Evolutionary conservation across 163 green algal genomes (phyloP).

Genomic region (Volvox carteri): DNA sequence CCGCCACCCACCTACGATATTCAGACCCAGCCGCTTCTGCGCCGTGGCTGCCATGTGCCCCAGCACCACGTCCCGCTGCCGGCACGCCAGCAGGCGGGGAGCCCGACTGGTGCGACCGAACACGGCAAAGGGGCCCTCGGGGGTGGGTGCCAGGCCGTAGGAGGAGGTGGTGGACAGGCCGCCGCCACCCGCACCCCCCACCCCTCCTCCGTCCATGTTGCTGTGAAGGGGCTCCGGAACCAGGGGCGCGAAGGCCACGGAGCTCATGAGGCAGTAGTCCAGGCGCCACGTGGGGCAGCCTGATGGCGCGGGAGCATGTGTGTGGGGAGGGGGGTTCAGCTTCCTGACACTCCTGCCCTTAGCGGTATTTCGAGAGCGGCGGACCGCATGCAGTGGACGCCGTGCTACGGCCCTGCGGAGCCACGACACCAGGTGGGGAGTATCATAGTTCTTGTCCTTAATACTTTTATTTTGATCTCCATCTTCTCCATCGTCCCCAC

Average conservation of each 20-base stretch:
- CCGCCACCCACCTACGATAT: constrained; percentile 70
- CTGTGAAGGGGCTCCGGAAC: constrained; percentile 43
- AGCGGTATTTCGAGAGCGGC: too few relatives aligned
- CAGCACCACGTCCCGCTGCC: constrained; percentile 70
- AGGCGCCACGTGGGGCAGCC: constrained; percentile 41
- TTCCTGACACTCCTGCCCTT: too few relatives aligned
- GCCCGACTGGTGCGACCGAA: constrained; percentile 58
- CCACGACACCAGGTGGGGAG: too few relatives aligned
- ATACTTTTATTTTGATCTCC: background rate
- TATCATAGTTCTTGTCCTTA: too few relatives aligned
- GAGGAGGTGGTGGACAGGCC: constrained; percentile 8
- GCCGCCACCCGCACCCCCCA: constrained; percentile 22
- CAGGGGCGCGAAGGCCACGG: constrained; percentile 35
- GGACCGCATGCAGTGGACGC: too few relatives aligned
- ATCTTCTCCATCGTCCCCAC: background rate
- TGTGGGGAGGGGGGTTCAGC: too few relatives aligned
- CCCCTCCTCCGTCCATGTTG: constrained; percentile 63
- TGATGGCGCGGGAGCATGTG: too few relatives aligned
- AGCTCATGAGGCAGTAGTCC: constrained; percentile 44
- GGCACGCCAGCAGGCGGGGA: constrained; percentile 74
- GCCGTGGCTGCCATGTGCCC: constrained; percentile 66
- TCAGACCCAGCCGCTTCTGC: constrained; percentile 72
- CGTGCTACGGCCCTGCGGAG: background rate
- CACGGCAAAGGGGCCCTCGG: constrained; percentile 53
- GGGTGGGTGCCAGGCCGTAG: constrained; percentile 11